Base-by-base conservation (phyloP, 768 basidiomycete genomes). In the Mycena vitilis region DNA sequence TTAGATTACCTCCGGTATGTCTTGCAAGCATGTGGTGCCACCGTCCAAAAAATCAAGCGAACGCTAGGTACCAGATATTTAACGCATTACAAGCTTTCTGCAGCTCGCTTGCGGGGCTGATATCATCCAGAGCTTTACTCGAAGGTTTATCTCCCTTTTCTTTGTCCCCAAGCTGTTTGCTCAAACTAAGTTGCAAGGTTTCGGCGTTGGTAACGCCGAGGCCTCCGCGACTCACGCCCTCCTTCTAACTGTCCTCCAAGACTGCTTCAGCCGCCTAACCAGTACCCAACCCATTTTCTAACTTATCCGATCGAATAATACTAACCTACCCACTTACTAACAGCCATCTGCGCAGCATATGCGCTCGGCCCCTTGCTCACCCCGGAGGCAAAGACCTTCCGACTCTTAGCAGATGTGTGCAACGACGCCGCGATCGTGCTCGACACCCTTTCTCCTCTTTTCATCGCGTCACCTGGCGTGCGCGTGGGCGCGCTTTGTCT, bases 81-180 rank as follows among this genome's bases (percentile, higher is more conserved):
- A 91, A 92, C 69, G 88, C 88, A 0, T 63, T 90, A 5, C 91
- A 92, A 76, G 88, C 90, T 4, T 91, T 91, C 70, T 91, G 89
- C 73, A 91, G 87, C 73, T 89, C 91, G 0, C 77, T 92, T 3
- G 86, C 90, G 0, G 83, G 88, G 0, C 78, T 92, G 34, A 73
- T 92, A 22, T 88, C 91, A 0, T 91, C 90, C 9, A 81, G 91
- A 70, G 90, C 91, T 18, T 85, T 89, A 4, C 79, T 93, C 8
- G 88, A 92, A 84, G 91, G 90, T 89, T 55, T 38, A 49, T 65
- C 11, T 40, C 22, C 6, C 25, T 22, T 60, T 37, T 12, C 10
- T 23, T 10, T 53, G 37, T 30, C 30, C 30, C 2, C 30, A 12
- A 11, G 30, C 40, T 9, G 20, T 18, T 25, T 45, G 38, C 13